Evolutionary conservation across 1,284 basidiomycete genomes (phyloP), one percentile per base, ranked within the genome.

Genomic region (Sporisorium reilianum): DNA sequence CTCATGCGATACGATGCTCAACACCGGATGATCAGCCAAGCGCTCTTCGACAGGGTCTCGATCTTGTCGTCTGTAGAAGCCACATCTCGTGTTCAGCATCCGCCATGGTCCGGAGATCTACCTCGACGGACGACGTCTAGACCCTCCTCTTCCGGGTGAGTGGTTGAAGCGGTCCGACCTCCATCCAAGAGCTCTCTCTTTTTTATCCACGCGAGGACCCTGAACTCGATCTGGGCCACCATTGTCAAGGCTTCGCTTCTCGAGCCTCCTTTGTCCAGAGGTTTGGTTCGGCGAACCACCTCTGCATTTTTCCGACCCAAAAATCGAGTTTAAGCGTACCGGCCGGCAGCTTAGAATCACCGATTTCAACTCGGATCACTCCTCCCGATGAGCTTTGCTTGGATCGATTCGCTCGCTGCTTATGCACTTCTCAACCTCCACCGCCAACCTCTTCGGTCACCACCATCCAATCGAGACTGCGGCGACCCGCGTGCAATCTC

Each of bases 141-240:
- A n/a, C 36, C 18, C 5, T 38, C n/a, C n/a, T n/a, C n/a, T n/a
- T n/a, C n/a, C n/a, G n/a, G n/a, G n/a, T n/a, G n/a, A n/a, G n/a
- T n/a, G n/a, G n/a, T n/a, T n/a, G n/a, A n/a, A n/a, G n/a, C n/a
- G n/a, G n/a, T n/a, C n/a, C n/a, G n/a, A n/a, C n/a, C n/a, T n/a
- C n/a, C n/a, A n/a, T n/a, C n/a, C n/a, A n/a, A n/a, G n/a, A n/a
- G n/a, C n/a, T n/a, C n/a, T n/a, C n/a, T n/a, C n/a, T n/a, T 25
- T 25, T 30, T 51, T 25, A 44, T 40, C 56, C 56, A 58, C 30
- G 49, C 44, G 58, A 60, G 50, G 44, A 53, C 51, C 58, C 50
- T 53, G 57, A 55, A 34, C 16, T 18, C n/a, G n/a, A n/a, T n/a
- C n/a, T n/a, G n/a, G n/a, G n/a, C n/a, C n/a, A n/a, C n/a, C n/a